Conservation (phyloP, 2,329 filamentous ascomycete species). For the Nemania bipapillata region DNA sequence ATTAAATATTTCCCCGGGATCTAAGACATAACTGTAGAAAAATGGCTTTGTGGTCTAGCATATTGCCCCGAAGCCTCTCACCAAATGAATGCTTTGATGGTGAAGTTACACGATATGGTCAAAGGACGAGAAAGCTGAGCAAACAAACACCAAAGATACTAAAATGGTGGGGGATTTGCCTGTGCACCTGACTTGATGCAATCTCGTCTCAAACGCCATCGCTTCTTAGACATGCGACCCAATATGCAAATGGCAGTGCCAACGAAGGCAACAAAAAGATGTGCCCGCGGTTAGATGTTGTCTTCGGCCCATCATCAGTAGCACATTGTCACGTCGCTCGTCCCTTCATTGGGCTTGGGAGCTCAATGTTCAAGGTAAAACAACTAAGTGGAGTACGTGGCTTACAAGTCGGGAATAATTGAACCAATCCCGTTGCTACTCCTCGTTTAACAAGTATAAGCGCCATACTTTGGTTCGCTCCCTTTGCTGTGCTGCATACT, state of each 20-base stretch:
- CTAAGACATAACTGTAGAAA: background rate
- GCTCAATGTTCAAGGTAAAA: background rate
- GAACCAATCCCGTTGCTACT: background rate
- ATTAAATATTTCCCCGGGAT: background rate
- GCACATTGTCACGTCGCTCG: background rate
- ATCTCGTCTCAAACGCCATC: background rate
- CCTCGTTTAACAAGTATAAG: background rate
- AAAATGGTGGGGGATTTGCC: background rate
- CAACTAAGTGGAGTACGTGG: background rate
- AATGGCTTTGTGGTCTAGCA: background rate
- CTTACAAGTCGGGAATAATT: background rate
- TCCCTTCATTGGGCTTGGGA: background rate
- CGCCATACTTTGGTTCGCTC: background rate
- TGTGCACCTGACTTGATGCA: background rate
- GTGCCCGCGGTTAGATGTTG: background rate
- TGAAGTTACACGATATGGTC: constrained; percentile 10
- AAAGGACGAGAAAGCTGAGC: constrained; percentile 4
- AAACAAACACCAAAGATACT: background rate
- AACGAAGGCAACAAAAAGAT: background rate
- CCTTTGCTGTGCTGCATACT: background rate
- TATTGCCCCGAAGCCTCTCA: background rate
- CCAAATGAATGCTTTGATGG: constrained; percentile 5
- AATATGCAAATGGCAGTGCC: background rate
- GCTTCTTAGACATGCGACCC: background rate
- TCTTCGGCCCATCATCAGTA: background rate